phyloP scores from a whole-genome alignment of 2,329 filamentous ascomycete species.

The Periconia sp. region DNA sequence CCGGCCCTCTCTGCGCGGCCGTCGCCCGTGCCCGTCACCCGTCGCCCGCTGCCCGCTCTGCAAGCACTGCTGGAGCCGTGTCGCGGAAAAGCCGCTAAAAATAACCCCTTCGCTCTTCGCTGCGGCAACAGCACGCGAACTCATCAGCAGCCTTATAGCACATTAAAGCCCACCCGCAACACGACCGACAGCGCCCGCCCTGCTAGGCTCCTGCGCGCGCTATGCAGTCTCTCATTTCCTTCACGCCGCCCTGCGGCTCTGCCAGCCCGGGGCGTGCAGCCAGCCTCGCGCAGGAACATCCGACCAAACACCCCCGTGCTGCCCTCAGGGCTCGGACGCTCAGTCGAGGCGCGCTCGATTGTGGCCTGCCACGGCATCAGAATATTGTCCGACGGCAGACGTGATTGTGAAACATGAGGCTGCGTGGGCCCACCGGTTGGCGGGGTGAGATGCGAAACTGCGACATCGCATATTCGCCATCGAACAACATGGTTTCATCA shows the following conservation, averaged over 20 bases:
- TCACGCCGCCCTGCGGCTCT: no score
- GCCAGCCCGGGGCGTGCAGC: no score
- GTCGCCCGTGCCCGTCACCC: background rate
- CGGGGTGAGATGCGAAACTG: constrained; percentile 22
- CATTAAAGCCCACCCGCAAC: background rate
- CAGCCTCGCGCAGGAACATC: constrained; percentile 8
- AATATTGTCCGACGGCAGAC: constrained; percentile 21
- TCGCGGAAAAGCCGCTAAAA: no score
- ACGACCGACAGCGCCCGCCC: background rate
- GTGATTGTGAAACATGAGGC: constrained; percentile 24
- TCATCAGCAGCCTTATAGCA: background rate
- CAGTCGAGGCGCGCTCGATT: constrained; percentile 3
- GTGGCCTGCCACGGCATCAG: constrained; percentile 5
- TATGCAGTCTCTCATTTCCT: no score
- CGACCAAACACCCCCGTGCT: background rate
- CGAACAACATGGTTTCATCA: constrained; percentile 21
- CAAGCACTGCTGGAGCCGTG: no score
- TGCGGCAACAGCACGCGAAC: constrained; percentile 5
- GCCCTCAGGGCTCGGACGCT: constrained; percentile 6
- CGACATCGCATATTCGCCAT: constrained; percentile 14
- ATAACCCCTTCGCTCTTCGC: background rate
- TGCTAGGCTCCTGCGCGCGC: no score
- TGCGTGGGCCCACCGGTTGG: constrained; percentile 18
- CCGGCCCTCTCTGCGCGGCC: no score
- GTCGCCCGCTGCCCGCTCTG: no score